Base-by-base conservation (phyloP, 108 stramenopile species). In the Pseudonitzschia multistriata region DNA sequence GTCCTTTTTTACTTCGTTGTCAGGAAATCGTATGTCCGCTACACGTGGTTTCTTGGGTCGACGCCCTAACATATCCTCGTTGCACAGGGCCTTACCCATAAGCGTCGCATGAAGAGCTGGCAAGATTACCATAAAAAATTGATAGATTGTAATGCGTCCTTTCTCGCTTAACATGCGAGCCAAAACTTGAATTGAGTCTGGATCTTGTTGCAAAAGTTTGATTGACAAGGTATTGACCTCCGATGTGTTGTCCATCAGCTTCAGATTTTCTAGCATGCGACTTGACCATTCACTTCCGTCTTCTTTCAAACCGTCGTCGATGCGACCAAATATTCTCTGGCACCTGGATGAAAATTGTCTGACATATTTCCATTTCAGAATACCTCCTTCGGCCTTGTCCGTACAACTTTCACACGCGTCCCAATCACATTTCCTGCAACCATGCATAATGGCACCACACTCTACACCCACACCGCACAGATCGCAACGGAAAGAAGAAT, bases 351-450 rank as follows among this genome's bases (percentile, higher is more conserved):
- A 71, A 13, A 74, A 33, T 54, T 77, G 63, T 30, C 63, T 63
- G n/a, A 79, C 57, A 54, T 37, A 65, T 17, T 54, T 42, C 75
- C 83, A 78, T 63, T 84, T 84, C 21, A 73, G 39, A 4, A 74
- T 35, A 22, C 79, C 83, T 62, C 83, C 80, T 54, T 84, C 83
- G 0, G 48, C 68, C 45, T 76, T 79, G 57, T 84, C 80, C 3
- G 70, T 74, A 53, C 83, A 84, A 37, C 36, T 54, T 57, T 76
- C 80, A 61, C 83, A 84, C 24, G 76, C 77, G 57, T 84, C 83
- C 79, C 79, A 84, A 40, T 84, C 83, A 42, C 83, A 84, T 40
- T 71, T 24, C 11, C 83, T 66, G 68, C 83, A 84, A 42, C 83
- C 83, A 37, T 74, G 62, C 83, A 84, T 84, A 8, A 76, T 73